Percentiles rank a stretch among this genome's conserved stretches.
phyloP scores from a whole-genome alignment of 345 rosid genomes.

The Gossypium longicalyx region DNA sequence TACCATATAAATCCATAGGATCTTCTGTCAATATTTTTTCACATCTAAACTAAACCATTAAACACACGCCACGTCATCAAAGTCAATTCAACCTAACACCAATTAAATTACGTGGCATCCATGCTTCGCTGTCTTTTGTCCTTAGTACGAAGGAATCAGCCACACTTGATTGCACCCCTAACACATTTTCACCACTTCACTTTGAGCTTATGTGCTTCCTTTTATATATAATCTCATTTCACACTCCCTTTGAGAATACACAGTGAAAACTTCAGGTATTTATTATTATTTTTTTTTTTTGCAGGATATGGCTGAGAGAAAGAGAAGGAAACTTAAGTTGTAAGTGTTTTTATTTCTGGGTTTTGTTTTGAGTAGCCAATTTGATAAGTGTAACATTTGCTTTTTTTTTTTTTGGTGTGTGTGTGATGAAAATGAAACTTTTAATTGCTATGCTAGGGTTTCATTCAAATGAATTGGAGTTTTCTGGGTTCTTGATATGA shows the following conservation, averaged over 20 bases:
- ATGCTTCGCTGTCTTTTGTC: not conserved
- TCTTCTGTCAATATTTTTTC: not conserved
- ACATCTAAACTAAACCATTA: not conserved
- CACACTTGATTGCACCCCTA: not conserved
- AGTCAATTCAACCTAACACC: not conserved
- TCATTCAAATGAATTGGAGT: conserved; percentile 15
- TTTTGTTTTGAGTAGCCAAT: not conserved
- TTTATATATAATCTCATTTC: not conserved
- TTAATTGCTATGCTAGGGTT: conserved; percentile 14
- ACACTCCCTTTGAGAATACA: not conserved
- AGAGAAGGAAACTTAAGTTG: conserved; percentile 41
- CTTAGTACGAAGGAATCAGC: not conserved
- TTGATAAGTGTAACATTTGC: not conserved
- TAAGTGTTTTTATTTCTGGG: conserved; percentile 22
- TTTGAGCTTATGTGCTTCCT: not conserved
- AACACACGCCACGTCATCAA: not conserved
- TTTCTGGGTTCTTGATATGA: not conserved
- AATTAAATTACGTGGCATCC: not conserved
- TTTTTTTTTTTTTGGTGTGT: not conserved
- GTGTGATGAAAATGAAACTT: not conserved
- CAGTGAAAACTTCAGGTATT: not conserved
- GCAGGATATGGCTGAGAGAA: conserved; percentile 34
- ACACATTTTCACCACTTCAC: not conserved
- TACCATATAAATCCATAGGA: not conserved
- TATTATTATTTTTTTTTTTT: not conserved